A percentile compares a stretch with the other conserved stretches of the same genome.
These are phyloP conservation scores for Boletellus ananas DNA, from an alignment of 768 basidiomycete genomes.

Conservation along the genomic window DNA sequence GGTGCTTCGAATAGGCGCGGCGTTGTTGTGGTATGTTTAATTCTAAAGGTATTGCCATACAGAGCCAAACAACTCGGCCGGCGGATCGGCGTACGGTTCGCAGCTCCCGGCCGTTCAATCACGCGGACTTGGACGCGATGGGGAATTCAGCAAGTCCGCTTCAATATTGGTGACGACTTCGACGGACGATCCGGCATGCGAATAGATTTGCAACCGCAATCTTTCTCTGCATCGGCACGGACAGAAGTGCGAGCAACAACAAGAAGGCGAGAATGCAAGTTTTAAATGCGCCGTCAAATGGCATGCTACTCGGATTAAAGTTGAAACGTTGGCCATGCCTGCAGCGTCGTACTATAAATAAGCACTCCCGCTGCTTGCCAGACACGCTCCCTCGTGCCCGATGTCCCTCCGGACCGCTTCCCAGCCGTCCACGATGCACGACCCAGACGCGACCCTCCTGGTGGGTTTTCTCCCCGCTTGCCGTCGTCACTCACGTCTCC, in stretches of 20 bases:
- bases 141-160: neutral
- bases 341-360: constrained; percentile 13
- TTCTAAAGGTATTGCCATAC: constrained; percentile 23
- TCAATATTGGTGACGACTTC: constrained; percentile 7
- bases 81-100: neutral
- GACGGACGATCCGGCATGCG: constrained; percentile 5
- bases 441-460: constrained; percentile 8
- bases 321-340: constrained; percentile 4
- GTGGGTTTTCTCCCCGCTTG: constrained; percentile 3
- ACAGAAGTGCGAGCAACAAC: neutral
- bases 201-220: constrained; percentile 14
- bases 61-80: constrained; percentile 11
- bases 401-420: constrained; percentile 13
- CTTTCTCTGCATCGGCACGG: neutral
- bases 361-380: neutral
- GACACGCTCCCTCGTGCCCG: neutral
- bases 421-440: constrained; percentile 16
- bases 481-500: constrained; percentile 1
- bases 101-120: neutral
- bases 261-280: neutral
- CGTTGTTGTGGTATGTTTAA: constrained; percentile 31
- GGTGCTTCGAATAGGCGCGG: constrained; percentile 11
- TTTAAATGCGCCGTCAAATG: neutral
- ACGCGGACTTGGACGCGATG: neutral
- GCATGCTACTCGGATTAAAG: constrained; percentile 1